phyloP scores from a whole-genome alignment of 495 filamentous ascomycete species.

The Xylaria nigripes region DNA sequence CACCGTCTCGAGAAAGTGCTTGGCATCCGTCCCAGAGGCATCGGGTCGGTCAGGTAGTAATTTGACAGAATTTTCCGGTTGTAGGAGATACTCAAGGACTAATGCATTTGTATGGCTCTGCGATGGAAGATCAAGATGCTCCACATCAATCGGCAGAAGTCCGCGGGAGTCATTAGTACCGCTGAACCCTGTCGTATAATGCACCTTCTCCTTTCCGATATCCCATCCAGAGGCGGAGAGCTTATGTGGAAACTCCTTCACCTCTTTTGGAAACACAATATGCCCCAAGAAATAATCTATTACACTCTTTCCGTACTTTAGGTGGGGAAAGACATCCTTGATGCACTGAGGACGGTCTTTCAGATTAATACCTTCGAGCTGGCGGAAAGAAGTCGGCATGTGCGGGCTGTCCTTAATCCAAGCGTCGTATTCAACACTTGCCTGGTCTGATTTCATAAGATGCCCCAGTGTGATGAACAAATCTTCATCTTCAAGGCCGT shows the following conservation, averaged over 20 bases:
- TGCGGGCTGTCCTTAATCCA: constrained; percentile 40
- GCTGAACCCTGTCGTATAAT: constrained; percentile 59
- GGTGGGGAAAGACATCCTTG: constrained; percentile 40
- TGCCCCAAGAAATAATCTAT: constrained; percentile 57
- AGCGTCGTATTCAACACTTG: constrained; percentile 42
- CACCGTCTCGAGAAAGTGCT: constrained; percentile 41
- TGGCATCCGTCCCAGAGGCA: constrained; percentile 24
- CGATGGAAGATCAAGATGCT: constrained; percentile 46
- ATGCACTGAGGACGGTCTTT: constrained; percentile 39
- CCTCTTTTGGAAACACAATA: constrained; percentile 58
- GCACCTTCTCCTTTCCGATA: constrained; percentile 38
- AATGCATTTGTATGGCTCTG: constrained; percentile 58
- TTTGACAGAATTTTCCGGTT: constrained; percentile 43
- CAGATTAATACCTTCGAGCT: constrained; percentile 52
- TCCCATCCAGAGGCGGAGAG: constrained; percentile 67
- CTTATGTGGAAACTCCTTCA: constrained; percentile 56
- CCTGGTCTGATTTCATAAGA: constrained; percentile 49
- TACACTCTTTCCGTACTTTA: constrained; percentile 43
- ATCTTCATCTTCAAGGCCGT: constrained; percentile 48
- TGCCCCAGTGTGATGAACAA: constrained; percentile 41
- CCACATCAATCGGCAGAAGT: constrained; percentile 48
- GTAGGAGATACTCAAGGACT: constrained; percentile 51
- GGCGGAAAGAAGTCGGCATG: constrained; percentile 33
- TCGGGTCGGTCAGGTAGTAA: constrained; percentile 17
- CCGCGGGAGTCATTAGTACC: constrained; percentile 61